These are phyloP conservation scores for Ustilago shanxiensis DNA, from an alignment of 1,284 basidiomycete genomes.

Conservation along the genomic window DNA sequence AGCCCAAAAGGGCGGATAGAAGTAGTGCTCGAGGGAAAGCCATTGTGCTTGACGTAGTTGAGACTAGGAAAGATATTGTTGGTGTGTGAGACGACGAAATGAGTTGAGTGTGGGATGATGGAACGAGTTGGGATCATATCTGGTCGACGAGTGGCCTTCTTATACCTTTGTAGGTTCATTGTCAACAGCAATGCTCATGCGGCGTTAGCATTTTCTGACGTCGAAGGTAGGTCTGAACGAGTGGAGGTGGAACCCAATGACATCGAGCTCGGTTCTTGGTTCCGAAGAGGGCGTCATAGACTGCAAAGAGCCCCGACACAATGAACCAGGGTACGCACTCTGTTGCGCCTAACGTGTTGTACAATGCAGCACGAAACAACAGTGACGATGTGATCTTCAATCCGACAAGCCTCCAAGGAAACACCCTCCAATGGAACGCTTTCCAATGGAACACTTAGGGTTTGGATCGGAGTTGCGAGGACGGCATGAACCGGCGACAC, in stretches of 20 bases:
- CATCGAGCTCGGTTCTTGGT: too few relatives aligned
- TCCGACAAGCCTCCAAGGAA: too few relatives aligned
- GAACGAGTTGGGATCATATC: not conserved
- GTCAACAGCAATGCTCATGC: not conserved
- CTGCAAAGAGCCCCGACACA: too few relatives aligned
- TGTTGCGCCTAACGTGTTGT: too few relatives aligned
- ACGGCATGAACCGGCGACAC: slow-evolving; percentile 5
- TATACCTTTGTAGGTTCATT: not conserved
- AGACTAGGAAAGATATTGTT: not conserved
- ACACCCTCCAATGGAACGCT: too few relatives aligned
- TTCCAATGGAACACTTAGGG: not conserved
- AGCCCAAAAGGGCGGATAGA: slow-evolving; percentile 18
- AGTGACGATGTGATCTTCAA: too few relatives aligned
- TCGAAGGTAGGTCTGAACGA: not conserved
- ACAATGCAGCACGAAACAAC: too few relatives aligned
- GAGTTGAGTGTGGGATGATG: not conserved
- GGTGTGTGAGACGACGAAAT: too few relatives aligned
- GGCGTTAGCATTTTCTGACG: not conserved
- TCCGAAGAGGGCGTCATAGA: too few relatives aligned
- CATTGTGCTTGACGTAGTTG: slow-evolving; percentile 14
- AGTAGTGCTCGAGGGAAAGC: slow-evolving; percentile 12
- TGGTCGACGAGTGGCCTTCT: not conserved
- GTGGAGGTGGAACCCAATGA: too few relatives aligned
- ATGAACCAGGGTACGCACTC: not conserved
- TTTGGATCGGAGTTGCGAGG: not conserved